Evolutionary conservation across 2,329 filamentous ascomycete genomes (phyloP).

Genomic region (Clathrospora elynae): DNA sequence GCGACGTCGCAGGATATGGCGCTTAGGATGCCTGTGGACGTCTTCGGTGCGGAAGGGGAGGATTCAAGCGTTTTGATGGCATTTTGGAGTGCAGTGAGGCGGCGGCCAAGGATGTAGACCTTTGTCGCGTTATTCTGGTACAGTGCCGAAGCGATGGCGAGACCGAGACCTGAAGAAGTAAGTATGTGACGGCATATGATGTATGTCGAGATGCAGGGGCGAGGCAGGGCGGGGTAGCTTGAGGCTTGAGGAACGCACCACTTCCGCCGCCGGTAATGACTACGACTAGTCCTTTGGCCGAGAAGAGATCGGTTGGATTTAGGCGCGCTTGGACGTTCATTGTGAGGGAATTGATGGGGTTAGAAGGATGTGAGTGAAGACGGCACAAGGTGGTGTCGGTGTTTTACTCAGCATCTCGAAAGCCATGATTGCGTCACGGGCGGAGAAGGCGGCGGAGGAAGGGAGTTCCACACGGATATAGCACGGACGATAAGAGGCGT

Average conservation of each 20-base stretch:
- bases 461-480: no score
- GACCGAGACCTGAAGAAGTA: conserved; percentile 42
- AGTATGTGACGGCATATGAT: conserved; percentile 3
- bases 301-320: conserved; percentile 46
- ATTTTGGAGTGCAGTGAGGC: conserved; percentile 49
- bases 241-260: conserved; percentile 37
- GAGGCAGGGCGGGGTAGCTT: conserved; percentile 39
- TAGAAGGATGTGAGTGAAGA: neutral
- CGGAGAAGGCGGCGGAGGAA: conserved; percentile 11
- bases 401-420: conserved; percentile 11
- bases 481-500: neutral
- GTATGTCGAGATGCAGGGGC: conserved; percentile 6
- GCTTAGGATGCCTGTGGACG: conserved; percentile 36
- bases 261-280: conserved; percentile 52
- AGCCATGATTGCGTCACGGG: conserved; percentile 18
- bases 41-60: conserved; percentile 35
- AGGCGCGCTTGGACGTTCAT: conserved; percentile 47
- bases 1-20: conserved; percentile 54
- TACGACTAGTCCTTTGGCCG: conserved; percentile 48
- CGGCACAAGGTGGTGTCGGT: conserved; percentile 11
- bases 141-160: conserved; percentile 51
- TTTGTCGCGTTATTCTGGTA: conserved; percentile 50
- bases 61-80: conserved; percentile 45
- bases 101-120: conserved; percentile 54
- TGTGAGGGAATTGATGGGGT: neutral